Base-by-base conservation (phyloP, 192 early-diverging fungal species). In the Coemansia sp. region DNA sequence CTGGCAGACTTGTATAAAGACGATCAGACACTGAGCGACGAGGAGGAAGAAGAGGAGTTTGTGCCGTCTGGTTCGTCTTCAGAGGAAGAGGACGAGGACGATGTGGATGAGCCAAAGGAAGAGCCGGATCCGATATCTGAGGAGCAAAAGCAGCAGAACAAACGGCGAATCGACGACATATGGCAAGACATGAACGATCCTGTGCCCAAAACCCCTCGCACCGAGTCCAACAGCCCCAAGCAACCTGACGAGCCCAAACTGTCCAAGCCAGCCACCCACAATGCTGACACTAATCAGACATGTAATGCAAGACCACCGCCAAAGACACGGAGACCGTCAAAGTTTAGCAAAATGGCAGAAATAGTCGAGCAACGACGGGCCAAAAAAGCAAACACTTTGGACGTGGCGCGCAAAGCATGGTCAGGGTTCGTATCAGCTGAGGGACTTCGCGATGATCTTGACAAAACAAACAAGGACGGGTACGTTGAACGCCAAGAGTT, bases 391-490 rank as follows among this genome's bases (percentile, higher is more conserved):
- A 81, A 72, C 55, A 81, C 78, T 45, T 47, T 81, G 63, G 78
- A 81, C 15, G 50, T 52, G 10, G 78, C 78, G 21, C 68, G 78
- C 50, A 67, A 61, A 43, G 65, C 74, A 60, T 81, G 78, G 78
- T 63, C 66, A 3, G 73, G 78, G 17, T 81, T 81, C 62, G 78
- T 81, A 10, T 62, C 52, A 0, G 48, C 56, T 12, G 65, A 72
- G 64, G 79, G 79, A 5, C 69, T 81, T 52, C 73, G 79, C 45
- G 79, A 75, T 3, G 79, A 81, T 12, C 64, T 81, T n/a, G 61
- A 75, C 56, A 68, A 63, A 56, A 73, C 79, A 3, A 81, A 81
- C 60, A 81, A 81, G 69, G 79, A 81, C 58, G 79, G 79, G 56
- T 81, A 66, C 52, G 64, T 81, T 25, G 79, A 81, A 58, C 79